Percentiles rank a stretch among this genome's conserved stretches.
These are phyloP conservation scores for Pyrrhoderma noxium DNA, from an alignment of 1,284 basidiomycete genomes.

Conservation along the genomic window DNA sequence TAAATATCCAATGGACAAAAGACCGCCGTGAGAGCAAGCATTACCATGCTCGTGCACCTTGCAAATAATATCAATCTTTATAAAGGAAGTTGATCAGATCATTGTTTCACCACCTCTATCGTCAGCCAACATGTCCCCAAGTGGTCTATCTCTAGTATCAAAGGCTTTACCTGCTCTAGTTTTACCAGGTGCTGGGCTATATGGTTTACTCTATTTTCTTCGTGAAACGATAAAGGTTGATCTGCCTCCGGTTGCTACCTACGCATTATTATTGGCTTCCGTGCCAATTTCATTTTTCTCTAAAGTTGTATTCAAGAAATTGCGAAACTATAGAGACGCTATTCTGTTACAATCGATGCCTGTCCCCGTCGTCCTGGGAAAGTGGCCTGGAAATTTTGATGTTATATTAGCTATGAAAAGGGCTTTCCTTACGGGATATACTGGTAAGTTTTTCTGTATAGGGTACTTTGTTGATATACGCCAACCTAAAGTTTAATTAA, in stretches of 20 bases:
- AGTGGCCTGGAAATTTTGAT: constrained; percentile 13
- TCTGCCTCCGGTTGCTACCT: neutral
- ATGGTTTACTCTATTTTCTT: neutral
- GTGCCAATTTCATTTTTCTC: neutral
- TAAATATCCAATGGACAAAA: no score
- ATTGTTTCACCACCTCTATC: no score
- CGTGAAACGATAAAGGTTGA: neutral
- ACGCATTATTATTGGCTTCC: neutral
- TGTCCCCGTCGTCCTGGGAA: constrained; percentile 5
- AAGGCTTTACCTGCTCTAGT: neutral
- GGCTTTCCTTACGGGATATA: constrained; percentile 3
- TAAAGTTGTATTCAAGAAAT: neutral
- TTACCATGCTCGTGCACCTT: no score
- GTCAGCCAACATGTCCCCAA: constrained; percentile 6
- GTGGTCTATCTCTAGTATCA: constrained; percentile 2
- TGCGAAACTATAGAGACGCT: neutral
- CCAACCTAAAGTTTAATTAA: neutral
- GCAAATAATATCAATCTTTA: no score
- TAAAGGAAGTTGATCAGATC: no score
- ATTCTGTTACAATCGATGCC: neutral
- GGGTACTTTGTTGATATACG: neutral
- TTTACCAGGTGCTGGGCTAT: neutral
- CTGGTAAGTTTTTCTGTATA: constrained; percentile 2
- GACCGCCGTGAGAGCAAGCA: no score
- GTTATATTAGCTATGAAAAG: neutral